Evolutionary conservation across 768 basidiomycete species (phyloP).

Genomic region (Tephrocybe sp.): DNA sequence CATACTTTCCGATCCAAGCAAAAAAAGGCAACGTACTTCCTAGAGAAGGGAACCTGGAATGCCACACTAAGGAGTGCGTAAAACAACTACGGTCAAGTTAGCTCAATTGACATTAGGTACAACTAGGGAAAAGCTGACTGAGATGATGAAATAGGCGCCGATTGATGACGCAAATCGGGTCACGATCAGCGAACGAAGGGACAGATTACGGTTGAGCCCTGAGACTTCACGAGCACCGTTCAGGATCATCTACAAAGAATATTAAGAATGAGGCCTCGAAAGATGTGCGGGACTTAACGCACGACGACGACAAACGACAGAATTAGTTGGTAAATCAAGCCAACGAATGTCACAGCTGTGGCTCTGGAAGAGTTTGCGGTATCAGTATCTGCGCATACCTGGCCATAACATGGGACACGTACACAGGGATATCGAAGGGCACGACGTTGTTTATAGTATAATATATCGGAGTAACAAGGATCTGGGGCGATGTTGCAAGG

Average conservation of each 20-base stretch:
- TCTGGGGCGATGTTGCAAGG: conserved; percentile 44
- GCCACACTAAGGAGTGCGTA: conserved; percentile 59
- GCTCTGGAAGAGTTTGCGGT: conserved; percentile 36
- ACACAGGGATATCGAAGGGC: conserved; percentile 64
- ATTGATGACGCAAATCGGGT: conserved; percentile 28
- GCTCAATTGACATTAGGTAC: not conserved
- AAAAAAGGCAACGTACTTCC: conserved; percentile 28
- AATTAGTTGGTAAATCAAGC: conserved; percentile 50
- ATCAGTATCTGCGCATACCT: not conserved
- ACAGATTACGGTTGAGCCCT: conserved; percentile 25
- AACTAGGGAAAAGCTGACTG: conserved; percentile 24
- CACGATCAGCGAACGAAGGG: conserved; percentile 26
- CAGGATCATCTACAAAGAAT: conserved; percentile 25
- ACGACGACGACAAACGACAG: conserved; percentile 44
- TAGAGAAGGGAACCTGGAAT: conserved; percentile 54
- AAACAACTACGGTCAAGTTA: conserved; percentile 37
- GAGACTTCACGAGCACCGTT: conserved; percentile 27
- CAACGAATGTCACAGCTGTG: conserved; percentile 40
- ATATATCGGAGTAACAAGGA: conserved; percentile 44
- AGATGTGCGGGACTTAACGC: conserved; percentile 14
- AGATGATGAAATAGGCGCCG: conserved; percentile 34
- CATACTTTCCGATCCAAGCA: too few species aligned
- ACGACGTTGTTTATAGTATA: conserved; percentile 47
- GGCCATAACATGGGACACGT: conserved; percentile 19
- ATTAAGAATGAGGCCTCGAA: not conserved